These are phyloP conservation scores for Pseudocercospora ulei DNA, from an alignment of 2,329 filamentous ascomycete species.

Conservation along the genomic window DNA sequence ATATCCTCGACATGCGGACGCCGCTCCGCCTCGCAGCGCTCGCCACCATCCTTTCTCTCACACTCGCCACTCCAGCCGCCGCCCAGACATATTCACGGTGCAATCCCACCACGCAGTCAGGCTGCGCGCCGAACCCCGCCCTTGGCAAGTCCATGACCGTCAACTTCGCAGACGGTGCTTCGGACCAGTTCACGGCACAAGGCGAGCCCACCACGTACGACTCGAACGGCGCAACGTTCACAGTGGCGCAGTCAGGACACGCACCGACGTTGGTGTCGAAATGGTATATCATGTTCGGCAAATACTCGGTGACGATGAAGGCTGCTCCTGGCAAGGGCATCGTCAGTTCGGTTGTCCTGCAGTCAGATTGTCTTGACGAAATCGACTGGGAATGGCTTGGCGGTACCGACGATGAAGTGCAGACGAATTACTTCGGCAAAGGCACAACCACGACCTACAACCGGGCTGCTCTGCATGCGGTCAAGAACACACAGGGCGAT, in stretches of 20 bases:
- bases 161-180: slow-evolving; percentile 69
- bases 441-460: slow-evolving; percentile 77
- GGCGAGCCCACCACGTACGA: slow-evolving; percentile 60
- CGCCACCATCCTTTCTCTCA: slow-evolving; percentile 33
- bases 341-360: slow-evolving; percentile 81
- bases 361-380: slow-evolving; percentile 87
- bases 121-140: slow-evolving; percentile 66
- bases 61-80: slow-evolving; percentile 35
- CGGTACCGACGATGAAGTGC: slow-evolving; percentile 63
- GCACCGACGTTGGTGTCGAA: slow-evolving; percentile 76
- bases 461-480: slow-evolving; percentile 68
- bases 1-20: slow-evolving; percentile 29
- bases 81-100: slow-evolving; percentile 50
- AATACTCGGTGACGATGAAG: slow-evolving; percentile 75
- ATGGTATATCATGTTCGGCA: slow-evolving; percentile 99
- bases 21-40: slow-evolving; percentile 35
- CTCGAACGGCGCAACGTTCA: slow-evolving; percentile 69
- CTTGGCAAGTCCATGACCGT: slow-evolving; percentile 72
- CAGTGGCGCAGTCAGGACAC: slow-evolving; percentile 66
- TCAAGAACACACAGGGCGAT: slow-evolving; percentile 56
- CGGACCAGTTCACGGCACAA: slow-evolving; percentile 65
- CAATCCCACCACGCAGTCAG: slow-evolving; percentile 47
- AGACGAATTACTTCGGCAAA: slow-evolving; percentile 96
- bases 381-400: slow-evolving; percentile 98
- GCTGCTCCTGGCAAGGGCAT: slow-evolving; percentile 82